phyloP scores from a whole-genome alignment of 202 grass and related monocot genomes.

The Saccharum hybrid region DNA sequence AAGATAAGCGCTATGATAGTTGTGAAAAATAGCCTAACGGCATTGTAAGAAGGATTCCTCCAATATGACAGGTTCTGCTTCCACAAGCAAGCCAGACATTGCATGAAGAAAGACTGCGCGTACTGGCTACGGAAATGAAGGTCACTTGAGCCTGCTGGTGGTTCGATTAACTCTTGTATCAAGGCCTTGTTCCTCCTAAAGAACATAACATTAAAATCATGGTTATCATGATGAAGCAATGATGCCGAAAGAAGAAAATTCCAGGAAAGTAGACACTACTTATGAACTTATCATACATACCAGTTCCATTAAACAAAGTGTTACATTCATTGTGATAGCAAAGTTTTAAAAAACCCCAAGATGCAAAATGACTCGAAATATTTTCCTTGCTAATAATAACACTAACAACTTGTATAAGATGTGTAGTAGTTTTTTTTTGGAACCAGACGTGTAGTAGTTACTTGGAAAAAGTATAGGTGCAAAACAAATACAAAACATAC shows the following conservation, averaged over 20 bases:
- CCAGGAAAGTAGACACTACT: neutral
- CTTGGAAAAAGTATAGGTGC: no score
- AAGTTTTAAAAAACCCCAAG: neutral
- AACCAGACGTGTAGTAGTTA: no score
- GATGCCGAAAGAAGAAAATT: neutral
- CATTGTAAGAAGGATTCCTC: constrained; percentile 92
- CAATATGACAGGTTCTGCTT: constrained; percentile 90
- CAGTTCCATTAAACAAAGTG: neutral
- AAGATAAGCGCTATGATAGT: constrained; percentile 70
- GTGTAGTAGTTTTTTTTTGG: no score
- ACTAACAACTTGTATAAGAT: neutral
- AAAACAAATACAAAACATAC: neutral
- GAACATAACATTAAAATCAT: constrained; percentile 28
- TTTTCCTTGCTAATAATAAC: neutral
- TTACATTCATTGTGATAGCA: neutral
- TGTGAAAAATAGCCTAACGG: constrained; percentile 78
- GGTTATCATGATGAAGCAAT: neutral
- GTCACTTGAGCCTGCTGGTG: constrained; percentile 63
- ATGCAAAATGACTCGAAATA: neutral
- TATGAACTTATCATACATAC: neutral
- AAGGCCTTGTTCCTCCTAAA: constrained; percentile 76
- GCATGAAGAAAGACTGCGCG: constrained; percentile 59
- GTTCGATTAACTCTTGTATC: constrained; percentile 73
- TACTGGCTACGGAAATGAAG: constrained; percentile 70
- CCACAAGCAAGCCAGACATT: constrained; percentile 84